Base-by-base conservation (phyloP, 257 asterid species). In the Forsythia suspensa region DNA sequence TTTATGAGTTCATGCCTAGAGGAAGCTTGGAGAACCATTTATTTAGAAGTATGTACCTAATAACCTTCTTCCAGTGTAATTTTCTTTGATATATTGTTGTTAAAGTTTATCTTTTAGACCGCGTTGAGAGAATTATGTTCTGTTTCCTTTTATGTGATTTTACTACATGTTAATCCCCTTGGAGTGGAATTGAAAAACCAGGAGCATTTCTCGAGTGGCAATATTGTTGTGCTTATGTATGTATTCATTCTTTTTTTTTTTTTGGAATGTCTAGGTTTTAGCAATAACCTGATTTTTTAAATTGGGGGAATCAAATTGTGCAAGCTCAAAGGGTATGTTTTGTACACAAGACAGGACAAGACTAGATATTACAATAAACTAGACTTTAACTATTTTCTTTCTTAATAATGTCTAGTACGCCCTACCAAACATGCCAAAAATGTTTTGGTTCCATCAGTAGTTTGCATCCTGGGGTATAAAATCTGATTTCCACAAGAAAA, bases 21-120 rank as follows among this genome's bases (percentile, higher is more conserved):
- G 99, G 99, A 88, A 96, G 99, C 90, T 86, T 96, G 92, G 99
- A 96, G 89, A 96, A 94, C 87, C 99, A 96, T 81, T 86, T 96
- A 41, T 96, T 96, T 79, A 93, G 99, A 87, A 88, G 99, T 96
- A 90, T 36, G 94, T 77, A 71, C 18, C 77, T 77, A 40, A 39
- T 77, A 40, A 39, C 61, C 73, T 77, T 82, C 18, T 81, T 79
- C 40, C 38, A 63, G n/a, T 59, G 43, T 61, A 63, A 59, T 77
- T 79, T 29, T 67, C 68, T 38, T 82, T 76, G 68, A 61, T 76
- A 66, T 40, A 55, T 42, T 57, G 48, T 44, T 74, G 77, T 65
- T 82, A 71, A 63, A 37, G 8, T 74, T 76, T 57, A 13, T 76
- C 55, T 48, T 76, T 73, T 39, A 5, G 68, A 48, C 43, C 51